Base-by-base conservation (phyloP, 768 basidiomycete genomes). In the Boletus subcaerulescens region DNA sequence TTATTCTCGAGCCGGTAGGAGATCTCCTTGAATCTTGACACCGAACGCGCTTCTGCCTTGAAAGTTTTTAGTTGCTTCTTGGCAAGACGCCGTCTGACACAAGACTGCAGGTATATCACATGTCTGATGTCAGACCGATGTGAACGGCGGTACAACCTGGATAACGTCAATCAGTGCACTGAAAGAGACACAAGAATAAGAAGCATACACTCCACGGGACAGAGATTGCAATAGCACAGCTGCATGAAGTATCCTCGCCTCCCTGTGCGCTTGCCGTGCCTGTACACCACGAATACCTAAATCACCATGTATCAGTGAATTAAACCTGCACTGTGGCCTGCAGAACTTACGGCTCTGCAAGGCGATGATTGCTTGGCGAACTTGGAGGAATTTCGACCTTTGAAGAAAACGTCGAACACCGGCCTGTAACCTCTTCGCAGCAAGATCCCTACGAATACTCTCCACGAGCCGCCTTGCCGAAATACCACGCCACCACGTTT, bases 1-100 rank as follows among this genome's bases (percentile, higher is more conserved):
- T 98, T 99, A 80, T 98, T 99, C 76, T 99, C 97, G 52, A 99
- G 80, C 62, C 84, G 86, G 68, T 98, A 98, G 0, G 96, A 98
- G 61, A 96, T 97, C 74, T 97, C 94, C 76, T 97, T 98, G 84
- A 96, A 98, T 69, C 94, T 97, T 61, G 91, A 90, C 29, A 95
- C 95, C 2, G 97, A 98, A 48, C 94, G 92, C 7, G 97, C 97
- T 72, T 99, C 97, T 9, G 87, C 82, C 66, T 82, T 87, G 59
- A 99, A 83, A 11, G 75, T 76, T 63, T 88, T 90, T 59, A 99
- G 83, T 67, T 98, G 85, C 61, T 86, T 88, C 55, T 87, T 84
- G 20, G 97, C 97, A 46, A 89, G 75, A 42, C 91, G 86, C 26
- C 96, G 90, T 41, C 97, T 90, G 46, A 95, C 75, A 65, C 94